Conservation (phyloP, 371 early-diverging fungal genomes). For the Zopfochytrium polystomum region DNA sequence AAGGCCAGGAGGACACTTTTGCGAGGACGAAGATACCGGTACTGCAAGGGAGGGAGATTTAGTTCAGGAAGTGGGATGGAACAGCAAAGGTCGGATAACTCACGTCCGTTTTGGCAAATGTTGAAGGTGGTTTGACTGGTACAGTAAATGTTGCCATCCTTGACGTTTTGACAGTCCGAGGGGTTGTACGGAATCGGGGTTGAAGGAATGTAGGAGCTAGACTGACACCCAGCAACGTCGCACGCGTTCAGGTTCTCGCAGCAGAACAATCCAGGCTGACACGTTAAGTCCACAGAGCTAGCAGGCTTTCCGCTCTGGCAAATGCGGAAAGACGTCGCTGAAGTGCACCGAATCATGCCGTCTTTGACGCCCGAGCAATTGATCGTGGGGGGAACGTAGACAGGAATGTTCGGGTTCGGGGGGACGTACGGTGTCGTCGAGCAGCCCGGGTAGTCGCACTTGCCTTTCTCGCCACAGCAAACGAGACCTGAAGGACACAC, state of each 20-base stretch:
- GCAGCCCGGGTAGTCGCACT: constrained; percentile 6
- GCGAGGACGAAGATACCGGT: neutral
- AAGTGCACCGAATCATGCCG: constrained; percentile 6
- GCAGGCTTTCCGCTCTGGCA: neutral
- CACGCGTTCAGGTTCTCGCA: neutral
- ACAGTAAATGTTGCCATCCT: neutral
- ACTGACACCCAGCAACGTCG: neutral
- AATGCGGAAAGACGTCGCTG: constrained; percentile 4
- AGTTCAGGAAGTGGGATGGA: neutral
- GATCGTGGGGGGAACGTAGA: neutral
- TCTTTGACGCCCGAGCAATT: constrained; percentile 6
- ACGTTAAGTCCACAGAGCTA: neutral
- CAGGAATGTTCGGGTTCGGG: neutral
- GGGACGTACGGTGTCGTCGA: neutral
- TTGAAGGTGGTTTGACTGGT: neutral
- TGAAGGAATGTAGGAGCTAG: neutral
- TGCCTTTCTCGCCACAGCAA: constrained; percentile 10
- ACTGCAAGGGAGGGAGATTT: neutral
- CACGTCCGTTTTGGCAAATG: neutral
- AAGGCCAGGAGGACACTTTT: neutral
- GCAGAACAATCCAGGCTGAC: constrained; percentile 6
- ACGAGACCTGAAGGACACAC: constrained; percentile 6
- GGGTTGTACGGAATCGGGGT: neutral
- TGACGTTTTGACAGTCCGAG: neutral
- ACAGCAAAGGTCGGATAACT: neutral